Percentiles rank a stretch among this genome's conserved stretches.
Evolutionary conservation across 2,329 filamentous ascomycete species (phyloP).

Genomic region (Fusarium armeniacum): DNA sequence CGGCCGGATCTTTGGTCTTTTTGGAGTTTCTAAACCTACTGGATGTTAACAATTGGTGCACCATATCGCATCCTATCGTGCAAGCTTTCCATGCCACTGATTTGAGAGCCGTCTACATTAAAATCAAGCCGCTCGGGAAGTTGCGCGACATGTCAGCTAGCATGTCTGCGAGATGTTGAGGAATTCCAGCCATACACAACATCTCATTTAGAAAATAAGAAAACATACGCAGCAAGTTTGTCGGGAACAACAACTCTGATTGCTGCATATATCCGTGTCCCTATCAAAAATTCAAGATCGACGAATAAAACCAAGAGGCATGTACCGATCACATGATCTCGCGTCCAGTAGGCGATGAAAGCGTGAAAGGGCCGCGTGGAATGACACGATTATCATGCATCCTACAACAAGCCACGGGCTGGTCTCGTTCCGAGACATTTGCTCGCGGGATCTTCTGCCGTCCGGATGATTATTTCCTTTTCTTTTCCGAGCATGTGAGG

Average conservation of each 20-base stretch:
- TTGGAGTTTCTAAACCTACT: not conserved
- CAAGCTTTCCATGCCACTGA: not conserved
- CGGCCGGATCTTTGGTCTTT: no score
- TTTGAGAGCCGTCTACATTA: not conserved
- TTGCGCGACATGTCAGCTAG: not conserved
- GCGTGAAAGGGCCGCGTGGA: not conserved
- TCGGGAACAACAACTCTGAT: not conserved
- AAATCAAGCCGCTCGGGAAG: not conserved
- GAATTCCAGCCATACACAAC: not conserved
- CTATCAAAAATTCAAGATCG: not conserved
- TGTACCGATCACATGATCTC: conserved; percentile 5
- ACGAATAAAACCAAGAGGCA: not conserved
- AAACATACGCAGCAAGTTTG: not conserved
- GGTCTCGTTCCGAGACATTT: not conserved
- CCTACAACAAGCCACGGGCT: not conserved
- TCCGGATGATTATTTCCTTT: not conserved
- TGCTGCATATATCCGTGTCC: not conserved
- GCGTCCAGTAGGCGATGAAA: not conserved
- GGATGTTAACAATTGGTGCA: not conserved
- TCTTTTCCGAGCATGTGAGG: not conserved
- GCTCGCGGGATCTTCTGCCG: not conserved
- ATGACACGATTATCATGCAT: not conserved
- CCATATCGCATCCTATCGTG: not conserved
- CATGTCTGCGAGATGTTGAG: not conserved
- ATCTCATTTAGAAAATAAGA: not conserved